Percentiles rank a stretch among this genome's conserved stretches.
Evolutionary conservation across 2,329 filamentous ascomycete genomes (phyloP).

Genomic region (Simplicillium sp.): DNA sequence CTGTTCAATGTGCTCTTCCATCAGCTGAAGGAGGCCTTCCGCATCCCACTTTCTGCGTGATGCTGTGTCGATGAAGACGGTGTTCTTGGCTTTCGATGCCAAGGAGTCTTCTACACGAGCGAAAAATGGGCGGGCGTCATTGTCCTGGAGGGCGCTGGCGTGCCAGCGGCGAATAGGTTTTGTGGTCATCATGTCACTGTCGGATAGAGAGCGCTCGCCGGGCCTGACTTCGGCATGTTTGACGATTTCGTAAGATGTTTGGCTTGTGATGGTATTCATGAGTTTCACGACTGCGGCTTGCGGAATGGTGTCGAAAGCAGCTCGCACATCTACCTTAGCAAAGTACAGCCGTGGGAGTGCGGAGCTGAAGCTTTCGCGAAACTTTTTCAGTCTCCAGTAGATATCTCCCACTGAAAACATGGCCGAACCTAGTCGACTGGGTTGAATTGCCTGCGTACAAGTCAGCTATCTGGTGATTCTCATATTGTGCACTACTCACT

Average conservation of each 20-base stretch:
- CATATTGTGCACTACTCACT: slow-evolving; percentile 25
- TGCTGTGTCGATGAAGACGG: slow-evolving; percentile 67
- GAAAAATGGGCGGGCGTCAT: slow-evolving; percentile 32
- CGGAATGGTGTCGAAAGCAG: slow-evolving; percentile 93
- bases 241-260: slow-evolving; percentile 58
- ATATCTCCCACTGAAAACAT: slow-evolving; percentile 78
- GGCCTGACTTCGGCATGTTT: slow-evolving; percentile 67
- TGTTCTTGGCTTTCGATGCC: slow-evolving; percentile 46
- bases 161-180: slow-evolving; percentile 41
- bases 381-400: slow-evolving; percentile 60
- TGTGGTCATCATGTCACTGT: slow-evolving; percentile 12
- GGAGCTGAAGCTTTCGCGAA: slow-evolving; percentile 44
- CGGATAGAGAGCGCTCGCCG: slow-evolving; percentile 17
- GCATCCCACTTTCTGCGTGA: slow-evolving; percentile 47
- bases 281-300: slow-evolving; percentile 64
- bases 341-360: slow-evolving; percentile 56
- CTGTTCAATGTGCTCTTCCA: slow-evolving; percentile 69
- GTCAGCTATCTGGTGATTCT: slow-evolving; percentile 8
- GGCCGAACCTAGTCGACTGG: slow-evolving; percentile 61
- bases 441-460: slow-evolving; percentile 28
- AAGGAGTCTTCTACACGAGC: slow-evolving; percentile 30
- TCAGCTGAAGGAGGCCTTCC: slow-evolving; percentile 54
- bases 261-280: slow-evolving; percentile 45
- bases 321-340: slow-evolving; percentile 83
- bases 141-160: slow-evolving; percentile 34